Evolutionary conservation across 345 rosid genomes (phyloP), one percentile per base, ranked within the genome.

Genomic region (Sapria himalayana): DNA sequence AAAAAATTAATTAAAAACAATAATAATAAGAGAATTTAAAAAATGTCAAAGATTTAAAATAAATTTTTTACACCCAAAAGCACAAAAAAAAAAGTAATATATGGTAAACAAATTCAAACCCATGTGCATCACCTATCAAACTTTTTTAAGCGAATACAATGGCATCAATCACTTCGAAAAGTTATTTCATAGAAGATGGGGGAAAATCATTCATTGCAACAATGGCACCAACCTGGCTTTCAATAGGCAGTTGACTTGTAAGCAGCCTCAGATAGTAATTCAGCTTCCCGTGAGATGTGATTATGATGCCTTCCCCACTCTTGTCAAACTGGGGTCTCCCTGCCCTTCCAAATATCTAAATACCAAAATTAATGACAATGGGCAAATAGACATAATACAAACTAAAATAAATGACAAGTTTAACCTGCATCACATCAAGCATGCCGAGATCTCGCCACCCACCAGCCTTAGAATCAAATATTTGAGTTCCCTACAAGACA

Each of bases 291-390:
- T 86, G 97, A 29, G 94, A 81, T 27, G 97, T 86, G 53, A 86
- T 86, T 57, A 86, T 86, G 51, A 86, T 81, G 56, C 97, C 97
- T 55, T 86, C 97, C 33, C 97, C 97, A 56, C 94, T 81, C 63
- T 73, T 86, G 59, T 86, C 97, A 73, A 86, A 86, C 68, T 86
- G 97, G 37, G 97, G 97, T 63, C 97, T 76, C 58, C 97, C 97
- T 45, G 97, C 94, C 63, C 97, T 81, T 54, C 97, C 97, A 71
- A 86, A 86, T 31, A 86, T 86, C 97, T 86, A 46, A 39, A 44
- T 56, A 15, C 55, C 37, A 22, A 25, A 54, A 27, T 40, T 33
- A 41, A 35, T 33, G 33, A 33, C 15, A 60, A 22, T 37, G 32
- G 13, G 29, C 6, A 36, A 11, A 33, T 27, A 2, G 16, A 6